phyloP scores from a whole-genome alignment of 306 rosid species.

The Myrica gale region DNA sequence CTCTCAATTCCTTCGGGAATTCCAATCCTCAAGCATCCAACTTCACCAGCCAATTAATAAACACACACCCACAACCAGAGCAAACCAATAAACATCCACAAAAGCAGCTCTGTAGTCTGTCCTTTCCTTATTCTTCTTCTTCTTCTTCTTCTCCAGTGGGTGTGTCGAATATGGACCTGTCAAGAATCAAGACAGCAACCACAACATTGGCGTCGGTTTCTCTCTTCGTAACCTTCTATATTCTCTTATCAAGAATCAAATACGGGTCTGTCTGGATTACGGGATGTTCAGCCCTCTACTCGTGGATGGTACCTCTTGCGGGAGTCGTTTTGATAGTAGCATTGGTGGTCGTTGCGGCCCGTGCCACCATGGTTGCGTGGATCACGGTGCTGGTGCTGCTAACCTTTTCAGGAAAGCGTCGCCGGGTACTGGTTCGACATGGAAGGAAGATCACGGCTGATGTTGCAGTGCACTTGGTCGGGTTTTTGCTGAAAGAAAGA shows the following conservation, averaged over 20 bases:
- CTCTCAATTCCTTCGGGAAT: constrained; percentile 27
- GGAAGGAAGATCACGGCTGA: constrained; percentile 53
- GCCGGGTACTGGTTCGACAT: constrained; percentile 46
- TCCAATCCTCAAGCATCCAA: constrained; percentile 1
- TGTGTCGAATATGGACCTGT: not conserved
- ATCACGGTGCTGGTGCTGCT: constrained; percentile 64
- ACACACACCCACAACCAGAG: not conserved
- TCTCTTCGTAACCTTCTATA: constrained; percentile 8
- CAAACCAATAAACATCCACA: not conserved
- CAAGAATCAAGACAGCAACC: constrained; percentile 20
- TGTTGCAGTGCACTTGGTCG: constrained; percentile 43
- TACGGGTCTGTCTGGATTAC: constrained; percentile 4
- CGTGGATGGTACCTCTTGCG: constrained; percentile 7
- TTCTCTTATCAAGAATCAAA: not conserved
- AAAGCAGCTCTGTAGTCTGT: not conserved
- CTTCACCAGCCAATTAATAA: constrained; percentile 19
- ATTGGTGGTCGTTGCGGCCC: constrained; percentile 31
- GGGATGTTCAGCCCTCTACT: constrained; percentile 15
- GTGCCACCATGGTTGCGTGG: constrained; percentile 61
- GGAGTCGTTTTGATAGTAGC: constrained; percentile 5
- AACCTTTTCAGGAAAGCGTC: constrained; percentile 52
- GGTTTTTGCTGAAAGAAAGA: constrained; percentile 38
- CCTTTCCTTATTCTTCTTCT: not conserved
- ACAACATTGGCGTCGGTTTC: constrained; percentile 25
- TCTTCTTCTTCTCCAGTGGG: not conserved